Base-by-base conservation (phyloP, 106 monocot genomes). In the Ottelia alismoides region DNA sequence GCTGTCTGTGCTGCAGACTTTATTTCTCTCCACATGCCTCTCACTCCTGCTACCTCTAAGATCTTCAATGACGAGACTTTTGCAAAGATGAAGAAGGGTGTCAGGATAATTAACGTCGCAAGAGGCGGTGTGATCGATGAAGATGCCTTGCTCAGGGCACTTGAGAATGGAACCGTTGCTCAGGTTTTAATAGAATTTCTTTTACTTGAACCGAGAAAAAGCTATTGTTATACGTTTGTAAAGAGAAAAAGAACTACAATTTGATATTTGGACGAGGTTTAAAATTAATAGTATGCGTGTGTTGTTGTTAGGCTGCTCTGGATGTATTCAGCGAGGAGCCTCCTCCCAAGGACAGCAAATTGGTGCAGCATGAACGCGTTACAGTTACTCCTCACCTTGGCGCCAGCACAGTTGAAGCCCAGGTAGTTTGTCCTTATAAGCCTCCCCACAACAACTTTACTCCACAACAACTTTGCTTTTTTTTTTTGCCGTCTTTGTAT, bases 271-370 rank as follows among this genome's bases (percentile, higher is more conserved):
- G n/a, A n/a, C n/a, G n/a, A n/a, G n/a, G n/a, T n/a, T n/a, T n/a
- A n/a, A n/a, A n/a, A n/a, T n/a, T n/a, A n/a, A n/a, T n/a, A n/a
- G n/a, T n/a, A n/a, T n/a, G n/a, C n/a, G n/a, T n/a, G n/a, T n/a
- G n/a, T n/a, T n/a, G n/a, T n/a, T n/a, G n/a, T n/a, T n/a, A 92
- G 91, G 91, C 91, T 12, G 91, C 91, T 30, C 85, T 92, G 51
- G 91, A 92, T 76, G 91, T 92, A 21, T 92, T 92, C 67, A 68
- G 75, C 16, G 77, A 62, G 31, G 91, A 92, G 58, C 91, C 91
- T 0, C 91, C 91, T 28, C 18, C 74, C 27, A 70, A 53, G 52
- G 91, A 78, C 11, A 73, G 64, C 73, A 85, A 70, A 54, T 52
- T 92, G 43, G 85, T 92, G 58, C 81, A 78, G 65, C 91, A 92